Percentiles rank a stretch among this genome's conserved stretches.
phyloP scores from a whole-genome alignment of 768 basidiomycete genomes.

The Suillus subalutaceus region DNA sequence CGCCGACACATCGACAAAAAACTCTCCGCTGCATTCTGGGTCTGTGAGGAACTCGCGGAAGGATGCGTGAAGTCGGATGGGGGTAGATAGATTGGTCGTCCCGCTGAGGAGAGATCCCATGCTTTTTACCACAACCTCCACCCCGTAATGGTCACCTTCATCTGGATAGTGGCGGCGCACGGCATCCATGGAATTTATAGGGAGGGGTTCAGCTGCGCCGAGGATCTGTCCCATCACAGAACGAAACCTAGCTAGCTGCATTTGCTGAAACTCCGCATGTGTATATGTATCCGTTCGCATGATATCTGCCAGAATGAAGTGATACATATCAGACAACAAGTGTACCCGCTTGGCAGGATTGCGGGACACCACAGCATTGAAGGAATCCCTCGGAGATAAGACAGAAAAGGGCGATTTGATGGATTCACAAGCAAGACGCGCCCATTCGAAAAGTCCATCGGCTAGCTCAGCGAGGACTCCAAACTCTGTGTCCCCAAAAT shows the following conservation, averaged over 20 bases:
- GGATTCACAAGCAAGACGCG: slow-evolving; percentile 1
- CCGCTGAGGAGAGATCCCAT: slow-evolving; percentile 29
- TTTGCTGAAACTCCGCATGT: neutral
- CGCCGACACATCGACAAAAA: slow-evolving; percentile 19
- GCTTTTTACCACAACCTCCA: slow-evolving; percentile 21
- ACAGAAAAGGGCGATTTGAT: neutral
- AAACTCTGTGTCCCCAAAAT: neutral
- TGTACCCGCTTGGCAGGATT: neutral
- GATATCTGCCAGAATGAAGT: neutral
- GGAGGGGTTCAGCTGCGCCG: slow-evolving; percentile 7
- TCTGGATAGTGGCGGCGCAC: neutral
- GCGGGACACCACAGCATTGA: neutral
- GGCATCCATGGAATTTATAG: neutral
- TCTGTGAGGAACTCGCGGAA: slow-evolving; percentile 37
- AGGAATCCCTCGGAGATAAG: neutral
- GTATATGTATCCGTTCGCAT: neutral
- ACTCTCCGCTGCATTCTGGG: slow-evolving; percentile 23
- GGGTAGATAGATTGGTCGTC: slow-evolving; percentile 16
- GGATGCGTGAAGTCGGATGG: slow-evolving; percentile 36
- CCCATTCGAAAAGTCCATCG: slow-evolving; percentile 8
- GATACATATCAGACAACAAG: slow-evolving; percentile 3
- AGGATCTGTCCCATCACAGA: too few relatives aligned
- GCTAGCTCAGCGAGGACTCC: neutral
- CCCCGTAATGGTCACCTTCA: slow-evolving; percentile 2
- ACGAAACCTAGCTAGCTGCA: neutral